These are phyloP conservation scores for Puccinia brachypodii DNA, from an alignment of 1,284 basidiomycete species.

Conservation along the genomic window DNA sequence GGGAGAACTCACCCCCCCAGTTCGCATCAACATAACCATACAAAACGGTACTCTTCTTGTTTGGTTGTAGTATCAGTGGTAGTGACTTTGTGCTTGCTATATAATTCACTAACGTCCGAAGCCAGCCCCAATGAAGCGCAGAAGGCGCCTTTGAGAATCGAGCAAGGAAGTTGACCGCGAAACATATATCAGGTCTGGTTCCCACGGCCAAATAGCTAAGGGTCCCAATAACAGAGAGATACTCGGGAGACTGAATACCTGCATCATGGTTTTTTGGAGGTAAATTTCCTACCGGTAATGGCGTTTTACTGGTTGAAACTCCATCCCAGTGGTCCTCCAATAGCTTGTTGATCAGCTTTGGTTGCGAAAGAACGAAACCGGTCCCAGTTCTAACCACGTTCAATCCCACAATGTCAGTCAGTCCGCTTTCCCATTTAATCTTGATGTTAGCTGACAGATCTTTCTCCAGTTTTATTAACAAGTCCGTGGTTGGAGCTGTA, in stretches of 20 bases:
- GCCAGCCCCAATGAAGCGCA: not conserved
- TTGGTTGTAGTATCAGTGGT: not conserved
- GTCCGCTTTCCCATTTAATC: not conserved
- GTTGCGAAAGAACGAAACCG: not conserved
- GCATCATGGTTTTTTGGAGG: too few species aligned
- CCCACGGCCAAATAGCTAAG: not conserved
- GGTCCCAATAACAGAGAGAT: not conserved
- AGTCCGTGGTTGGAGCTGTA: not conserved
- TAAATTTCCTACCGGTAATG: too few species aligned
- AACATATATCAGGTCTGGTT: conserved; percentile 8
- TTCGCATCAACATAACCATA: not conserved
- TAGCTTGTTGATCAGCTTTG: not conserved
- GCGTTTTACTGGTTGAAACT: not conserved
- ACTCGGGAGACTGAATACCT: not conserved
- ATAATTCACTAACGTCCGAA: not conserved
- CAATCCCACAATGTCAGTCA: not conserved
- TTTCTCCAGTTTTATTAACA: not conserved
- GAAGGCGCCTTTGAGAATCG: not conserved
- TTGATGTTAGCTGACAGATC: not conserved
- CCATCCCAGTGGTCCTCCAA: not conserved
- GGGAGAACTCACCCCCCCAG: not conserved
- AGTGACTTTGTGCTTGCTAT: not conserved
- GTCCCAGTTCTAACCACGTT: not conserved
- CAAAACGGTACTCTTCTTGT: not conserved
- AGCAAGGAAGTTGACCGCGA: conserved; percentile 17